Evolutionary conservation across 1,139 yeast species (phyloP).

Genomic region (Pneumocystis murina): DNA sequence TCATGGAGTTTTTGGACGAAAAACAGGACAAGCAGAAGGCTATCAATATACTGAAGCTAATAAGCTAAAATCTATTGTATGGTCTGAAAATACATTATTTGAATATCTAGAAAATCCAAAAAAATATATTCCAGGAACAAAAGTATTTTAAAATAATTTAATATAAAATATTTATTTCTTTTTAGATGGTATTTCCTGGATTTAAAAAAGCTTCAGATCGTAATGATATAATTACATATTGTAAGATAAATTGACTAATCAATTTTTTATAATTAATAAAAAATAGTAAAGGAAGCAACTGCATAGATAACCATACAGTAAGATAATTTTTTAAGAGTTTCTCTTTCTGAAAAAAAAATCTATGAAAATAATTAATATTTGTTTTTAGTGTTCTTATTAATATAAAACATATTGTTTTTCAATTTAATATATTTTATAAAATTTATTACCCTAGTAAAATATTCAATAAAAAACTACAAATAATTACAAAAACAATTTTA

Average conservation of each 20-base stretch:
- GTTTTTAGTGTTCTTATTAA: neutral
- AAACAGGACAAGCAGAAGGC: constrained; percentile 80
- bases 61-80: constrained; percentile 56
- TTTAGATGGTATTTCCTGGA: constrained; percentile 92
- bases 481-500: too few relatives aligned
- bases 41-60: constrained; percentile 96
- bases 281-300: neutral
- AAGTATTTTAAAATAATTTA: constrained; percentile 23
- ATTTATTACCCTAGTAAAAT: too few relatives aligned
- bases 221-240: constrained; percentile 84
- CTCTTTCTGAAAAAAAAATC: neutral
- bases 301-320: neutral
- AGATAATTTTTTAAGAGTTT: neutral
- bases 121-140: constrained; percentile 99
- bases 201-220: constrained; percentile 98
- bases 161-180: neutral
- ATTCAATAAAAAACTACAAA: too few relatives aligned
- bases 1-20: neutral
- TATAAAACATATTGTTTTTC: too few relatives aligned
- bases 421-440: too few relatives aligned
- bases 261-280: neutral
- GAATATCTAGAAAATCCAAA: constrained; percentile 92
- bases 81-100: constrained; percentile 80
- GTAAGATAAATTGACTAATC: constrained; percentile 1
- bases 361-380: neutral